Conservation (phyloP, 768 basidiomycete genomes). For the Trametes sanguinea region DNA sequence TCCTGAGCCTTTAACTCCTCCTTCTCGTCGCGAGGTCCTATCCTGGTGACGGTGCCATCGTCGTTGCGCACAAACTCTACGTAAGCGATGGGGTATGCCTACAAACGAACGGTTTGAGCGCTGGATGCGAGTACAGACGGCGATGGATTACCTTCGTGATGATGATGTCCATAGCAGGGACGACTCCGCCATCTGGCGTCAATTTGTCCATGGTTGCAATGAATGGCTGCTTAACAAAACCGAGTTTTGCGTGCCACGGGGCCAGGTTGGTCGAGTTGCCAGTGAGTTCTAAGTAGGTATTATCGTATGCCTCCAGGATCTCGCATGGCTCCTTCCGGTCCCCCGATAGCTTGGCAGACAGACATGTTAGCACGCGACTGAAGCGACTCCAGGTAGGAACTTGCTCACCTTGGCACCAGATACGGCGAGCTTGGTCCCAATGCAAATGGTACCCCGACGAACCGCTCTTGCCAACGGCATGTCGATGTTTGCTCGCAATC, state of each 20-base stretch:
- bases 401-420: slow-evolving; percentile 73
- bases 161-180: slow-evolving; percentile 73
- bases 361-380: not conserved
- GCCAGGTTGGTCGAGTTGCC: slow-evolving; percentile 89
- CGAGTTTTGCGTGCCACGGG: slow-evolving; percentile 87
- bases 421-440: slow-evolving; percentile 84
- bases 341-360: slow-evolving; percentile 57
- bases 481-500: slow-evolving; percentile 77
- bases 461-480: slow-evolving; percentile 70
- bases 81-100: slow-evolving; percentile 78
- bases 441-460: slow-evolving; percentile 59
- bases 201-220: slow-evolving; percentile 80
- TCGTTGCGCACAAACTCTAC: slow-evolving; percentile 63
- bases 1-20: slow-evolving; percentile 67
- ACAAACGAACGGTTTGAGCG: not conserved
- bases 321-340: slow-evolving; percentile 79
- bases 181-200: slow-evolving; percentile 76
- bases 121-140: not conserved
- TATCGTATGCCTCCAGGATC: slow-evolving; percentile 77
- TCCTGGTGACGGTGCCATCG: slow-evolving; percentile 41
- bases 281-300: slow-evolving; percentile 61
- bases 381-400: not conserved
- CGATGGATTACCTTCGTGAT: slow-evolving; percentile 63
- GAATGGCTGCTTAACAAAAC: slow-evolving; percentile 66
- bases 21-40: slow-evolving; percentile 63